These are phyloP conservation scores for Aphanomyces euteiches DNA, from an alignment of 352 stramenopile genomes.

Conservation along the genomic window DNA sequence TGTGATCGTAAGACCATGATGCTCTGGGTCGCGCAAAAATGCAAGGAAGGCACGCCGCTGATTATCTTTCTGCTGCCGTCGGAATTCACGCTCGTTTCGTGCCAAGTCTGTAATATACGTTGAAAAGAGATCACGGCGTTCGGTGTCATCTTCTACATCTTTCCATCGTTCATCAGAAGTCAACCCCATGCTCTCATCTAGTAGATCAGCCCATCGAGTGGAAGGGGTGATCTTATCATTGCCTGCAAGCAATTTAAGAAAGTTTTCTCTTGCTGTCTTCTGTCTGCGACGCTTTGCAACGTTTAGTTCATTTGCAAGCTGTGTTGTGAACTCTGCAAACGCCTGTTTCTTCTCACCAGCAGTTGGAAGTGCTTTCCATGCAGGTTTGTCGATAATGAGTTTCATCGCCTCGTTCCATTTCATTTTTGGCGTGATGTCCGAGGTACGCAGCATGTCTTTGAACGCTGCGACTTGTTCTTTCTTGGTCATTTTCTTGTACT, in stretches of 20 bases:
- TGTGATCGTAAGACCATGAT: background rate
- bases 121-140: conserved; percentile 66
- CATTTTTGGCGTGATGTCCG: conserved; percentile 57
- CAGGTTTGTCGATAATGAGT: conserved; percentile 52
- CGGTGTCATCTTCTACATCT: conserved; percentile 55
- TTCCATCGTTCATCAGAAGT: conserved; percentile 62
- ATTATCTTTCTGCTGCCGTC: conserved; percentile 24
- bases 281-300: conserved; percentile 62
- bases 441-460: conserved; percentile 67
- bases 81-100: conserved; percentile 42
- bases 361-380: conserved; percentile 58
- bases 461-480: conserved; percentile 56
- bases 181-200: conserved; percentile 45
- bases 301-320: conserved; percentile 58
- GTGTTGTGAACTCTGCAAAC: conserved; percentile 78
- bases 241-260: conserved; percentile 56
- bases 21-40: background rate
- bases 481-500: conserved; percentile 49
- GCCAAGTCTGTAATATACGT: conserved; percentile 61
- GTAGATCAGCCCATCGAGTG: conserved; percentile 49
- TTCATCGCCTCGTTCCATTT: conserved; percentile 75
- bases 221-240: conserved; percentile 43
- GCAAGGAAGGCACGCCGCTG: conserved; percentile 18
- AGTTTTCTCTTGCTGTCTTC: conserved; percentile 75
- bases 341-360: conserved; percentile 82